Evolutionary conservation across 108 stramenopile genomes (phyloP), one percentile per base, ranked within the genome.

Genomic region (Pseudonitzschia delicatissima): DNA sequence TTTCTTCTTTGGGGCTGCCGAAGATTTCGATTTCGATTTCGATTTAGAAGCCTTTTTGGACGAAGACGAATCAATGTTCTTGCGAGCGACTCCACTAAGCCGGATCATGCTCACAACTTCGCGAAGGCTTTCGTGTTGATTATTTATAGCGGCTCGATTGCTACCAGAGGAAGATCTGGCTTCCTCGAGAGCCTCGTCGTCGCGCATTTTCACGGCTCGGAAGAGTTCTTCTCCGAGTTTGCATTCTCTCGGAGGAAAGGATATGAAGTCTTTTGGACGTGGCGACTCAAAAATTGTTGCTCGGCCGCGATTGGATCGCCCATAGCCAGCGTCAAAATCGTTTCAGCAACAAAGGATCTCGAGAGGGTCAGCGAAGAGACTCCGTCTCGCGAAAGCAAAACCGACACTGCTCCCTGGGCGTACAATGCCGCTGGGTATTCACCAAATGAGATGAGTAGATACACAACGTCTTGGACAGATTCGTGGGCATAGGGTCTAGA

Each of bases 181-280:
- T 42, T 80, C 81, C 21, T 93, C 94, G 58, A 96, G 70, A 12
- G 78, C 90, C 39, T 91, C 87, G 31, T 35, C 40, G 62, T 91
- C 87, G 64, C 90, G 77, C 29, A 39, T 68, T 40, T 85, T 84
- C 48, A 89, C 75, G 9, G 92, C 94, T 34, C 88, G 77, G 45
- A 93, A 83, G 55, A 96, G 77, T 62, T 96, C 90, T 68, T 96
- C 94, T n/a, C 79, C 81, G 58, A 93, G 64, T n/a, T 91, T 87
- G 65, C 94, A 93, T 67, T 96, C 92, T 5, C 87, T 63, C n/a
- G 88, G 84, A 1, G 75, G 49, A 31, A 96, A 57, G 40, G n/a
- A n/a, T 96, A 96, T 5, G 73, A 39, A 3, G 83, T 82, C 13
- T 79, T 69, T 75, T 96, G 94, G 31, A 91, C 74, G 71, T 96